Conservation (phyloP, 768 basidiomycete species). For the Clavaria fumosa region DNA sequence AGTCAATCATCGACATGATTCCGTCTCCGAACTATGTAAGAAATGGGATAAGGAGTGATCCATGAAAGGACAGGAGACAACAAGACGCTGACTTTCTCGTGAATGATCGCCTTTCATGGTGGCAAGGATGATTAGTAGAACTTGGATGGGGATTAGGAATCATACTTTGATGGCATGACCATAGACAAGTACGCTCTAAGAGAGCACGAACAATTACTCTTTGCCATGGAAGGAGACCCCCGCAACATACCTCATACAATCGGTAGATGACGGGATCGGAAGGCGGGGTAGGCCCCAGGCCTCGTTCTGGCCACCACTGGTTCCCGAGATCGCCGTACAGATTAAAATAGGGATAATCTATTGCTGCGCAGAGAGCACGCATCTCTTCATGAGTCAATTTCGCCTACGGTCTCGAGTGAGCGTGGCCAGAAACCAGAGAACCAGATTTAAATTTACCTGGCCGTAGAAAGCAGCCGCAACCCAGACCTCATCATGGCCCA, state of each 20-base stretch:
- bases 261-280: conserved; percentile 72
- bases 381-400: conserved; percentile 52
- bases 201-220: no score
- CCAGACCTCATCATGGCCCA: conserved; percentile 70
- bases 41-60: neutral
- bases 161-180: conserved; percentile 64
- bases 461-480: conserved; percentile 72
- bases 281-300: conserved; percentile 54
- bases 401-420: conserved; percentile 28
- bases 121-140: neutral
- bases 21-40: conserved; percentile 82
- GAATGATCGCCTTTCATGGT: conserved; percentile 42
- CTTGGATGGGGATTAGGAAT: neutral
- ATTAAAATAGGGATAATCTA: conserved; percentile 29
- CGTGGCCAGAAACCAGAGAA: neutral
- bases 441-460: conserved; percentile 29
- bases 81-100: conserved; percentile 42
- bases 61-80: neutral
- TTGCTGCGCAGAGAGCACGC: conserved; percentile 29
- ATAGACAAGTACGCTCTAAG: conserved; percentile 56
- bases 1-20: conserved; percentile 85
- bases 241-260: conserved; percentile 50
- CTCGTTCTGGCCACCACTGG: conserved; percentile 66
- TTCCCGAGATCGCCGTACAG: conserved; percentile 35
- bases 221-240: neutral